phyloP scores from a whole-genome alignment of 1,284 basidiomycete genomes.

The Papiliotrema fonsecae region DNA sequence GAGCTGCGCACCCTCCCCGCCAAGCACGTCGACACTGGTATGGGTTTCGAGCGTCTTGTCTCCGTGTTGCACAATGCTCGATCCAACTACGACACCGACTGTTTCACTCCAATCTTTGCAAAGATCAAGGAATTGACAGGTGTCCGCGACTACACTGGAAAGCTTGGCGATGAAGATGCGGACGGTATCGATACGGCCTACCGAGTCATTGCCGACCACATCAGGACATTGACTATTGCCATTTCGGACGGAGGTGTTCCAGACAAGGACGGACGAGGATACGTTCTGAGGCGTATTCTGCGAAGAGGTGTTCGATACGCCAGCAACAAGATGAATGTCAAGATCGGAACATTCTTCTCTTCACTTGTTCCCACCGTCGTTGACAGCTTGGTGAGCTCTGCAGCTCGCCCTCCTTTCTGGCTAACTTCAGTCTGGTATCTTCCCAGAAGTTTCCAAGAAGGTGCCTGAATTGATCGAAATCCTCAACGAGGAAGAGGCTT shows the following conservation, averaged over 20 bases:
- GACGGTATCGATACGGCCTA: conserved; percentile 98
- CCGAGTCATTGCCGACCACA: conserved; percentile 93
- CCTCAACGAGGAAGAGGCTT: conserved; percentile 94
- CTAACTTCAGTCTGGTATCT: conserved; percentile 64
- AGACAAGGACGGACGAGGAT: conserved; percentile 92
- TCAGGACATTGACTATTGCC: conserved; percentile 91
- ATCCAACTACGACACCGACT: conserved; percentile 98
- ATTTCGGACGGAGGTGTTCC: conserved; percentile 94
- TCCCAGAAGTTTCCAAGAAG: conserved; percentile 88
- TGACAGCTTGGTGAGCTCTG: conserved; percentile 68
- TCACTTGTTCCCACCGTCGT: conserved; percentile 83
- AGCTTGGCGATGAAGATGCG: conserved; percentile 84
- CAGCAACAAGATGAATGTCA: conserved; percentile 89
- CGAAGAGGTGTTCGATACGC: conserved; percentile 90
- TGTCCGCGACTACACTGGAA: conserved; percentile 79
- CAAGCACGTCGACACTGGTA: conserved; percentile 96
- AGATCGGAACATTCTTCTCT: conserved; percentile 94
- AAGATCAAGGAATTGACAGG: conserved; percentile 86
- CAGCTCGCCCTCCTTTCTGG: background rate
- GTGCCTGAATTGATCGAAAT: conserved; percentile 87
- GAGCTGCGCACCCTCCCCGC: conserved; percentile 75
- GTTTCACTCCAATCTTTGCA: conserved; percentile 84
- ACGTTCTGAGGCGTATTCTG: conserved; percentile 88
- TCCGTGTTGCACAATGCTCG: conserved; percentile 85
- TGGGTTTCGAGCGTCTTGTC: conserved; percentile 97